phyloP scores from a whole-genome alignment of 2,329 filamentous ascomycete species.

The Exophiala viscosa region DNA sequence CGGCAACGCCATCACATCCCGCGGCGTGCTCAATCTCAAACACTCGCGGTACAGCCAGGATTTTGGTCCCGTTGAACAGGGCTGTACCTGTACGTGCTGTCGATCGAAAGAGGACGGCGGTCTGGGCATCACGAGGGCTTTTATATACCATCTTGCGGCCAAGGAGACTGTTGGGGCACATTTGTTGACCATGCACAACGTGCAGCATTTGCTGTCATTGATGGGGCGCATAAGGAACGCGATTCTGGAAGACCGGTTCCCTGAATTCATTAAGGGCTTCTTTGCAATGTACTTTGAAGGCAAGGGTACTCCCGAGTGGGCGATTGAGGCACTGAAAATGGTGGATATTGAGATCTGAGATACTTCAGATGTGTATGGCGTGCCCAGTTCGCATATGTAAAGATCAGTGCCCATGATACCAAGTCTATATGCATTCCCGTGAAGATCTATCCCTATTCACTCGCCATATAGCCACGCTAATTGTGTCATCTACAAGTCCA shows the following conservation, averaged over 20 bases:
- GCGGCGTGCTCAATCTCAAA: slow-evolving; percentile 79
- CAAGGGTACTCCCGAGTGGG: slow-evolving; percentile 74
- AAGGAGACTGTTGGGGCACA: slow-evolving; percentile 94
- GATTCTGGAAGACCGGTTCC: slow-evolving; percentile 76
- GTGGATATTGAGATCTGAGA: slow-evolving; percentile 74
- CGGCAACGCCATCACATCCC: slow-evolving; percentile 82
- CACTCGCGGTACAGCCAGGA: slow-evolving; percentile 72
- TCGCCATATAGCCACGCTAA: no score
- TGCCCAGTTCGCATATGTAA: no score
- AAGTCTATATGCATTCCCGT: no score
- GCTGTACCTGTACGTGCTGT: slow-evolving; percentile 78
- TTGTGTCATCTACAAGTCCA: no score
- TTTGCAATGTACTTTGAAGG: slow-evolving; percentile 72
- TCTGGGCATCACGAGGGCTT: slow-evolving; percentile 79
- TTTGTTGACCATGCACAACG: slow-evolving; percentile 81
- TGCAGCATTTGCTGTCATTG: slow-evolving; percentile 82
- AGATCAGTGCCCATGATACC: no score
- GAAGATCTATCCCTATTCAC: no score
- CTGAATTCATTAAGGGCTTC: slow-evolving; percentile 71
- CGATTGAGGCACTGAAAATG: slow-evolving; percentile 68
- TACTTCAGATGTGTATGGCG: no score
- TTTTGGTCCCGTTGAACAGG: slow-evolving; percentile 77
- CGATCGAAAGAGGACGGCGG: slow-evolving; percentile 60
- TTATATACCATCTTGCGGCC: slow-evolving; percentile 82
- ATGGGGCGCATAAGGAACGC: slow-evolving; percentile 73